Base-by-base conservation (phyloP, 2,329 filamentous ascomycete genomes). In the Diplodia mutila region DNA sequence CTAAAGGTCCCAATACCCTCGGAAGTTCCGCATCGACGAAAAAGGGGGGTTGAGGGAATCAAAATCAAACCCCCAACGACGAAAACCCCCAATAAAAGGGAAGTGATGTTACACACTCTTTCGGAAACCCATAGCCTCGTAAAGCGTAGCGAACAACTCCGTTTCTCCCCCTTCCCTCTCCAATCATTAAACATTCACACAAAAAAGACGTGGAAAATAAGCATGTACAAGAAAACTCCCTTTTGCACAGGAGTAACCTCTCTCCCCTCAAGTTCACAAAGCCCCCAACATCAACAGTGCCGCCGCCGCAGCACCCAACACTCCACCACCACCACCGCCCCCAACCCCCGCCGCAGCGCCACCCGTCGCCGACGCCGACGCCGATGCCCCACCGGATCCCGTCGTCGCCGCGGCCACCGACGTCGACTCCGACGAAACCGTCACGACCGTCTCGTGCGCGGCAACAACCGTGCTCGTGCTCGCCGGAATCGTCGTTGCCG, bases 401-500 rank as follows among this genome's bases (percentile, higher is more conserved):
- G 71, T 27, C 1, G 71, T 69, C n/a, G 66, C 69, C 25, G 66
- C 42, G 12, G 54, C 67, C 12, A 61, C 54, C 21, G 55, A 27
- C 14, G 61, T 63, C 39, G 23, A 14, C 6, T 11, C 48, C 16
- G 57, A 61, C 8, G 39, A 21, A 3, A 61, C 39, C 1, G 68
- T 67, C 12, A 59, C 29, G 7, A 29, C 29, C 25, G 52, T 51
- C n/a, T 72, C 73, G 37, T 61, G 68, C 8, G 74, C 74, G 3
- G 74, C 32, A 14, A 3, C 54, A 32, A 76, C 68, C 1, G 74
- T 75, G 1, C 72, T 75, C 9, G 68, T 70, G 18, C 42, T 46
- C 0, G 72, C 70, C n/a, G 72, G 69, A 25, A 75, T 70, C 1
- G 74, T 77, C 7, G 68, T 70, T 0, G 72, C 69, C 11, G 73